Conservation (phyloP, 441 rosid genomes). For the Pelargonium cotyledonis region DNA sequence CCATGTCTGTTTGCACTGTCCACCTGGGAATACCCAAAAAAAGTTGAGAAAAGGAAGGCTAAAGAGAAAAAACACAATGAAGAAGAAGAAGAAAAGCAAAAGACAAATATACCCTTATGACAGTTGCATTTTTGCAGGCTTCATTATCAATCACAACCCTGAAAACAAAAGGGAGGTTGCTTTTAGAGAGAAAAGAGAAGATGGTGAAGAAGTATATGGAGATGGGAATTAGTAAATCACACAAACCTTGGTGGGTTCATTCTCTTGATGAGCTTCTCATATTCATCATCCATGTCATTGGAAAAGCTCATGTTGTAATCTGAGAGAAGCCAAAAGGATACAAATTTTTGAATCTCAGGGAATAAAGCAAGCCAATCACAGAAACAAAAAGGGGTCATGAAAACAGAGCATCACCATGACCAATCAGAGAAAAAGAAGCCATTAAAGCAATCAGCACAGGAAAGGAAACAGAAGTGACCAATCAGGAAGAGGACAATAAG, state of each 20-base stretch:
- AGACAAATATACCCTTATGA: conserved; percentile 30
- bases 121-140: conserved; percentile 40
- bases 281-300: conserved; percentile 39
- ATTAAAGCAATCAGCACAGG: background rate
- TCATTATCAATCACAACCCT: conserved; percentile 46
- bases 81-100: background rate
- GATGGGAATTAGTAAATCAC: background rate
- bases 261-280: conserved; percentile 45
- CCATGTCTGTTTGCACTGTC: conserved; percentile 88
- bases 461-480: too few relatives aligned
- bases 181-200: background rate
- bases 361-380: conserved; percentile 21
- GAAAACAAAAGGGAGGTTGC: background rate
- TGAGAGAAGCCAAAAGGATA: background rate
- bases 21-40: conserved; percentile 32
- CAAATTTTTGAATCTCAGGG: background rate
- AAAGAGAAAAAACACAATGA: background rate
- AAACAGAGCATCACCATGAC: conserved; percentile 17
- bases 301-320: conserved; percentile 1
- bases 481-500: background rate
- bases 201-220: background rate
- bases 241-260: conserved; percentile 48
- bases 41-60: background rate
- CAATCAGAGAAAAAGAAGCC: conserved; percentile 19
- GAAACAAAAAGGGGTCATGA: conserved; percentile 8